These are phyloP conservation scores for Pyrrhoderma lamaoense DNA, from an alignment of 1,284 basidiomycete species.

Conservation along the genomic window DNA sequence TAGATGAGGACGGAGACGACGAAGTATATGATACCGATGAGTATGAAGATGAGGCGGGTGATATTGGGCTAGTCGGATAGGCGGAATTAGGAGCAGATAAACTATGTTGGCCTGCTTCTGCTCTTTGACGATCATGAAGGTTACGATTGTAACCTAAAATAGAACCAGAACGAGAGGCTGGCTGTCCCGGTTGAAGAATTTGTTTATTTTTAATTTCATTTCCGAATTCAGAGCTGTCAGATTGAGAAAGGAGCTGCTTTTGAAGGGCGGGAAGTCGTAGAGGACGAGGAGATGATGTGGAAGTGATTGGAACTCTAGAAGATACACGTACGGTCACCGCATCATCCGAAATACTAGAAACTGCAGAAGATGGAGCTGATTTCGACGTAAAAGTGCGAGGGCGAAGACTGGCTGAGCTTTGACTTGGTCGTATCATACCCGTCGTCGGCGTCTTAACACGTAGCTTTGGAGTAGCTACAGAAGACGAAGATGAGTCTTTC, in stretches of 20 bases:
- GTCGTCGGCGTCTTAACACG: constrained; percentile 12
- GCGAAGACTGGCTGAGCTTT: constrained; percentile 1
- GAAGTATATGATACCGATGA: neutral
- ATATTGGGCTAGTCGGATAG: neutral
- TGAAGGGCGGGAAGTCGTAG: constrained; percentile 18
- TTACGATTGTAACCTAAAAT: constrained; percentile 34
- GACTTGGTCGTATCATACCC: neutral
- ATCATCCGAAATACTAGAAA: constrained; percentile 1
- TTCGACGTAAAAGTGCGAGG: constrained; percentile 2
- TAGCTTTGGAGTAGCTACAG: neutral
- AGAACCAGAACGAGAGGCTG: constrained; percentile 24
- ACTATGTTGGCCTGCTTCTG: constrained; percentile 22
- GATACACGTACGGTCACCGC: neutral
- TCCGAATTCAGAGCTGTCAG: neutral
- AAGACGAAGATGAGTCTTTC: neutral
- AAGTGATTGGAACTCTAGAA: neutral
- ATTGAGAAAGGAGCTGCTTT: neutral
- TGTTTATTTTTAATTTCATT: no score
- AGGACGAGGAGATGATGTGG: constrained; percentile 13
- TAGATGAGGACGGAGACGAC: constrained; percentile 1
- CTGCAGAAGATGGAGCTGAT: constrained; percentile 8
- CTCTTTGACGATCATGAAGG: constrained; percentile 31
- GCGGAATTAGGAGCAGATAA: constrained; percentile 1
- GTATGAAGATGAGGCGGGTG: neutral
- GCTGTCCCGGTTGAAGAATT: constrained; percentile 25